Evolutionary conservation across 257 asterid genomes (phyloP).

Genomic region (Orobanche coerulescens): DNA sequence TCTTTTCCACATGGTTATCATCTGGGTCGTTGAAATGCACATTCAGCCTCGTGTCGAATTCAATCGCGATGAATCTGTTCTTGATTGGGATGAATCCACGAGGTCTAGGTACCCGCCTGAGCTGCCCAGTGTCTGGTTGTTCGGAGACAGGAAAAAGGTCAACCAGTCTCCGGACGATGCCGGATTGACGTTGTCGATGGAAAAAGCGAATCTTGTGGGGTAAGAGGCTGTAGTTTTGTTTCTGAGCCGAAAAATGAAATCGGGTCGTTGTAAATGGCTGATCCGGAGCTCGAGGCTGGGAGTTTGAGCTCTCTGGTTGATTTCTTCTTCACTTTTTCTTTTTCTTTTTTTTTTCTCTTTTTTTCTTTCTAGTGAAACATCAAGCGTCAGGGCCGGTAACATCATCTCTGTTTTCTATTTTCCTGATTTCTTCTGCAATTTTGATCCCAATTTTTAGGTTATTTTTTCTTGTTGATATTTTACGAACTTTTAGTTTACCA

Average conservation of each 20-base stretch:
- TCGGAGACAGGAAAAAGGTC: constrained; percentile 71
- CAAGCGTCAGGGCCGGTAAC: no score
- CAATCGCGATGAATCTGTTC: constrained; percentile 71
- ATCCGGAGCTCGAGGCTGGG: constrained; percentile 90
- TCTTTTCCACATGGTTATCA: constrained; percentile 86
- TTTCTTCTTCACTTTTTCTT: no score
- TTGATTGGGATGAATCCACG: constrained; percentile 69
- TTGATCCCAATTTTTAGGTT: no score
- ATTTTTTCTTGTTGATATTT: no score
- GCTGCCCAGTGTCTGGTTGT: constrained; percentile 66
- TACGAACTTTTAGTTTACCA: no score
- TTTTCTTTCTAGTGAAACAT: no score
- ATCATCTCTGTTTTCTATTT: no score
- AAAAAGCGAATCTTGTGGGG: constrained; percentile 67
- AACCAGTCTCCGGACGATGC: constrained; percentile 79
- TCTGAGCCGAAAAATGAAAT: constrained; percentile 53
- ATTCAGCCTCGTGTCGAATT: constrained; percentile 72
- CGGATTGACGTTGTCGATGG: constrained; percentile 52
- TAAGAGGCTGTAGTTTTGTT: constrained; percentile 66
- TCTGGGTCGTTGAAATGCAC: constrained; percentile 67
- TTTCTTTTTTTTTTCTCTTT: no score
- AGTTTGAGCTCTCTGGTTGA: constrained; percentile 70
- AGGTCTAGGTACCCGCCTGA: constrained; percentile 79
- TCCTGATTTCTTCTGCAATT: no score
- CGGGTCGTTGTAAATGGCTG: constrained; percentile 68